Percentiles rank a stretch among this genome's conserved stretches.
Evolutionary conservation across 495 filamentous ascomycete genomes (phyloP).

Genomic region (Neurospora sp.): DNA sequence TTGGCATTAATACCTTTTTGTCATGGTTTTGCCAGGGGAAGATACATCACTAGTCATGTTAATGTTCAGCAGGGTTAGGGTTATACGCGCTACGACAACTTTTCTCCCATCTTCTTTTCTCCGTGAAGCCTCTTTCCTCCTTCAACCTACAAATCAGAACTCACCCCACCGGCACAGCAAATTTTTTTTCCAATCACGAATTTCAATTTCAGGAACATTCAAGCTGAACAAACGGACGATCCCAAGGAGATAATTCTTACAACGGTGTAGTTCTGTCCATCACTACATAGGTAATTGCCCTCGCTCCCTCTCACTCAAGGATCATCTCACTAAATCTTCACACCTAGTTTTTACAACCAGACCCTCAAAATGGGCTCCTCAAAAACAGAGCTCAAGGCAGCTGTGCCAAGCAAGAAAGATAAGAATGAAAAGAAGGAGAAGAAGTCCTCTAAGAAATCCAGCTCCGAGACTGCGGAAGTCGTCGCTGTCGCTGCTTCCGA

Average conservation of each 20-base stretch:
- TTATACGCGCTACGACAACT: background rate
- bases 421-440: background rate
- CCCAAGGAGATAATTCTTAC: background rate
- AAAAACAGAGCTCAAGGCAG: background rate
- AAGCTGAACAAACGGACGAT: background rate
- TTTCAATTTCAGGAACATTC: background rate
- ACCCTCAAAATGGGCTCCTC: background rate
- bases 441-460: conserved; percentile 8
- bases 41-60: background rate
- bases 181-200: background rate
- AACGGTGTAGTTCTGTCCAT: background rate
- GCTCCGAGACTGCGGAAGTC: background rate
- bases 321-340: background rate
- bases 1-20: background rate
- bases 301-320: background rate
- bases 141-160: background rate
- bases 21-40: background rate
- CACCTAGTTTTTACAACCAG: background rate
- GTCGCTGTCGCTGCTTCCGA: no score
- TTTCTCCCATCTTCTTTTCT: background rate
- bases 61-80: conserved; percentile 1
- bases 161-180: background rate
- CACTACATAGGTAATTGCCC: background rate
- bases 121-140: conserved; percentile 4
- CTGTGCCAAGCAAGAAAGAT: background rate